Evolutionary conservation across 345 rosid species (phyloP).

Genomic region (Turritis glabra): DNA sequence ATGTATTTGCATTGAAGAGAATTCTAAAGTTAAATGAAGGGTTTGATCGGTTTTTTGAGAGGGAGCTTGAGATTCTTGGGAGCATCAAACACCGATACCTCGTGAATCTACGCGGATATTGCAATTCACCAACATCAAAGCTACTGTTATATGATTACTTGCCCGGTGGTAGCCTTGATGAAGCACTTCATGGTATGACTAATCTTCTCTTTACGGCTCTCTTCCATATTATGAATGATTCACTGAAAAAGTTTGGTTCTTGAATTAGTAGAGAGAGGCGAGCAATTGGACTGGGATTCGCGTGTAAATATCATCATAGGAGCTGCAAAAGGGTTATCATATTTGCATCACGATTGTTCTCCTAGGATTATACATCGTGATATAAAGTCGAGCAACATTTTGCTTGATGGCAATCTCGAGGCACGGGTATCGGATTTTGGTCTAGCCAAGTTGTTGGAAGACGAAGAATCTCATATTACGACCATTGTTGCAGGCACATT

Average conservation of each 20-base stretch:
- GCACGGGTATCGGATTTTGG: constrained; percentile 99
- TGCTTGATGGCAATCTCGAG: constrained; percentile 95
- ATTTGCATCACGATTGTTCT: constrained; percentile 97
- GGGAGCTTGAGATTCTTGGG: constrained; percentile 98
- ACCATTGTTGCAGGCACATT: constrained; percentile 99
- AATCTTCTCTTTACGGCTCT: not conserved
- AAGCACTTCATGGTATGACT: constrained; percentile 90
- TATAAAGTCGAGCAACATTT: constrained; percentile 94
- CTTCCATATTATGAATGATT: constrained; percentile 11
- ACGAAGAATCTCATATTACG: constrained; percentile 97
- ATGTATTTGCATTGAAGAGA: constrained; percentile 82
- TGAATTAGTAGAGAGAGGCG: constrained; percentile 71
- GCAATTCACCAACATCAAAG: constrained; percentile 91
- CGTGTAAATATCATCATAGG: constrained; percentile 89
- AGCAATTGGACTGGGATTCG: constrained; percentile 92
- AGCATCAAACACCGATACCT: constrained; percentile 93
- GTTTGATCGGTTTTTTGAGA: constrained; percentile 91
- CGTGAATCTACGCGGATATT: constrained; percentile 94
- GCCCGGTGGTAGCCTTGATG: constrained; percentile 96
- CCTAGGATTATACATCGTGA: constrained; percentile 99
- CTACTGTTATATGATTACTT: constrained; percentile 86
- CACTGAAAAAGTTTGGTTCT: constrained; percentile 13
- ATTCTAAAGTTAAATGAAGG: constrained; percentile 87
- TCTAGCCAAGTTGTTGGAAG: constrained; percentile 91
- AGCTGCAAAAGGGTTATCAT: constrained; percentile 97